Conservation (phyloP, 2,329 filamentous ascomycete species). For the Cladophialophora carrionii region DNA sequence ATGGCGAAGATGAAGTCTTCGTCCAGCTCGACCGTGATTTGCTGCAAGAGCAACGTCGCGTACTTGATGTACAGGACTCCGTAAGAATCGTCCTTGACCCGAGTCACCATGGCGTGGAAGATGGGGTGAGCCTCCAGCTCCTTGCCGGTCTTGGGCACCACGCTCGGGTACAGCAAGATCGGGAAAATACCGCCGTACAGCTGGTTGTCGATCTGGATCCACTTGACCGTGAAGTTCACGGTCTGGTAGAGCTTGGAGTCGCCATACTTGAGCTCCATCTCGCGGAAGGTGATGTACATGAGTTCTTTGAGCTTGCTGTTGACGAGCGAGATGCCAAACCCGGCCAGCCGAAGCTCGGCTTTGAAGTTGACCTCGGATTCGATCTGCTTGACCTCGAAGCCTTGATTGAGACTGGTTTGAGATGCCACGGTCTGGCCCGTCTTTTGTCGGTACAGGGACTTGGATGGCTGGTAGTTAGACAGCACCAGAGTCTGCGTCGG, state of each 20-base stretch:
- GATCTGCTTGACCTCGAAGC: constrained; percentile 92
- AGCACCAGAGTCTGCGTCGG: constrained; percentile 93
- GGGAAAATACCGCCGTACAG: constrained; percentile 98
- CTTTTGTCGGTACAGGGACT: constrained; percentile 82
- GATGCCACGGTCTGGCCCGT: constrained; percentile 54
- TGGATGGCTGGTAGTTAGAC: constrained; percentile 89
- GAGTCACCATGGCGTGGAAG: constrained; percentile 84
- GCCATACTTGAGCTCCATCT: constrained; percentile 86
- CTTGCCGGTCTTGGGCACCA: constrained; percentile 94
- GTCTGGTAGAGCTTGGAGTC: constrained; percentile 96
- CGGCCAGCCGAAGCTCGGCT: constrained; percentile 83
- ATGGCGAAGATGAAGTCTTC: constrained; percentile 98
- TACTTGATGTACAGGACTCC: constrained; percentile 99
- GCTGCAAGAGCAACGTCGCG: constrained; percentile 86
- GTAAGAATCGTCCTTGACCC: constrained; percentile 97
- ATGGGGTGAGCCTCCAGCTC: constrained; percentile 97
- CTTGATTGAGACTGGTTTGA: constrained; percentile 63
- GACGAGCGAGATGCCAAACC: constrained; percentile 89
- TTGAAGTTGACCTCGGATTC: constrained; percentile 87
- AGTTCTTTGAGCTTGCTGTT: constrained; percentile 90
- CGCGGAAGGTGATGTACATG: constrained; percentile 88
- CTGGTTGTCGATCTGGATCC: constrained; percentile 99
- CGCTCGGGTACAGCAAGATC: constrained; percentile 93
- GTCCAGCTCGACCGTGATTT: constrained; percentile 97
- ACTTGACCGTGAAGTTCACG: constrained; percentile 86